A percentile compares a stretch with the other conserved stretches of the same genome.
phyloP scores from a whole-genome alignment of 1,139 yeast genomes.

The Arxiozyma telluris region DNA sequence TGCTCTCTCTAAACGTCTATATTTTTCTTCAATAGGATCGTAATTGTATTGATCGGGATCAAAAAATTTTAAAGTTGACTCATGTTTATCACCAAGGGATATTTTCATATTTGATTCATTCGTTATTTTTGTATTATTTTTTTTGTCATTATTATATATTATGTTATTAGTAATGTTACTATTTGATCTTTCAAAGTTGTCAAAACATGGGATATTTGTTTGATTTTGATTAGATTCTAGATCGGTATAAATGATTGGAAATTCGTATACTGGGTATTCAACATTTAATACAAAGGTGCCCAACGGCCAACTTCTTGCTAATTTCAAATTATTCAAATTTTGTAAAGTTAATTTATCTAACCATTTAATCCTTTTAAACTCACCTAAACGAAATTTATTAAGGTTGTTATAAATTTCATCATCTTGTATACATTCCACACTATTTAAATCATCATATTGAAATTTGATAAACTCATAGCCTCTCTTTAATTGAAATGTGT shows the following conservation, averaged over 20 bases:
- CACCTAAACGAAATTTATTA: conserved; percentile 62
- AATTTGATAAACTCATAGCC: conserved; percentile 50
- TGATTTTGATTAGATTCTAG: conserved; percentile 32
- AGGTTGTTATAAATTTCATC: conserved; percentile 45
- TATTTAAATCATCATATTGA: conserved; percentile 19
- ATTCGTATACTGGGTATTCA: conserved; percentile 68
- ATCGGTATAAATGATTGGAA: conserved; percentile 76
- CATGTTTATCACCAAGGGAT: conserved; percentile 28
- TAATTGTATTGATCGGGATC: conserved; percentile 58
- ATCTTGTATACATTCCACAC: conserved; percentile 29
- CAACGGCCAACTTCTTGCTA: conserved; percentile 25
- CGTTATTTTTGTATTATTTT: conserved; percentile 8
- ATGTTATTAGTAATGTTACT: conserved; percentile 13
- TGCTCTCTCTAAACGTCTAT: conserved; percentile 67
- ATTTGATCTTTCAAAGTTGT: conserved; percentile 24
- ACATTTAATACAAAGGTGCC: conserved; percentile 44
- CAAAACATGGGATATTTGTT: conserved; percentile 30
- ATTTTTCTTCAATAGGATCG: conserved; percentile 84
- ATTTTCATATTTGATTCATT: conserved; percentile 22
- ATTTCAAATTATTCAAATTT: conserved; percentile 40
- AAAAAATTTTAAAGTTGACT: conserved; percentile 41
- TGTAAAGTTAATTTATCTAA: conserved; percentile 61
- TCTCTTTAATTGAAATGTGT: conserved; percentile 42
- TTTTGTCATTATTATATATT: background rate
- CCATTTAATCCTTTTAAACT: conserved; percentile 59